Evolutionary conservation across 495 filamentous ascomycete species (phyloP).

Genomic region (Penicillium angulare): DNA sequence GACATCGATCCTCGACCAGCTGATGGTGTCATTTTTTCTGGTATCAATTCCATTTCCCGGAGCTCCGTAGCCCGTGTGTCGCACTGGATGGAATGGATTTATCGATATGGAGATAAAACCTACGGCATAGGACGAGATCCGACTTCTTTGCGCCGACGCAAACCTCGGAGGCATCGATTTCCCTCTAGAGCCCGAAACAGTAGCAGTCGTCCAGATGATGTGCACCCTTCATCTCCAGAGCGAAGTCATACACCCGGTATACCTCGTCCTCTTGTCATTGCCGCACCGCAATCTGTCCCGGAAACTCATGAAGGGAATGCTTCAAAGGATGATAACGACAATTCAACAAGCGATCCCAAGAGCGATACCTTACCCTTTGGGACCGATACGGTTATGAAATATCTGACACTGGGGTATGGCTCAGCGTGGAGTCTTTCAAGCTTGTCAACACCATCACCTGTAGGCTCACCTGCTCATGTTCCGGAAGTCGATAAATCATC

Average conservation of each 20-base stretch:
- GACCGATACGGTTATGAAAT: slow-evolving; percentile 55
- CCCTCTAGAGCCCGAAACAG: slow-evolving; percentile 5
- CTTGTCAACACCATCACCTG: slow-evolving; percentile 23
- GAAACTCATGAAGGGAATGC: slow-evolving; percentile 7
- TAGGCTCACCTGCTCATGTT: not conserved
- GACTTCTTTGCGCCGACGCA: slow-evolving; percentile 50
- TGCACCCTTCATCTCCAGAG: slow-evolving; percentile 23
- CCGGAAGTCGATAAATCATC: slow-evolving; percentile 1
- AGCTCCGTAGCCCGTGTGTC: slow-evolving; percentile 64
- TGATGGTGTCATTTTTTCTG: slow-evolving; percentile 83
- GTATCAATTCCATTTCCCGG: slow-evolving; percentile 65
- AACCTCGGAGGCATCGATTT: slow-evolving; percentile 26
- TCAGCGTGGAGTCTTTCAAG: slow-evolving; percentile 53
- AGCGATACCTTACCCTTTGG: slow-evolving; percentile 27
- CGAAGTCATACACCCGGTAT: slow-evolving; percentile 38
- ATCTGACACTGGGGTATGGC: slow-evolving; percentile 61
- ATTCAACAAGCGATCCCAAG: slow-evolving; percentile 19
- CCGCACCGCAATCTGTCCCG: slow-evolving; percentile 20
- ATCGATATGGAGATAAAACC: slow-evolving; percentile 69
- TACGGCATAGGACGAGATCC: slow-evolving; percentile 81
- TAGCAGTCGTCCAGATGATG: not conserved
- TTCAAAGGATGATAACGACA: slow-evolving; percentile 14
- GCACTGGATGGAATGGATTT: slow-evolving; percentile 82
- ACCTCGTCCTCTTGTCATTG: slow-evolving; percentile 43
- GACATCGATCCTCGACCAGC: slow-evolving; percentile 61